Evolutionary conservation across 306 rosid genomes (phyloP).

Genomic region (Fragaria nilgerrensis): DNA sequence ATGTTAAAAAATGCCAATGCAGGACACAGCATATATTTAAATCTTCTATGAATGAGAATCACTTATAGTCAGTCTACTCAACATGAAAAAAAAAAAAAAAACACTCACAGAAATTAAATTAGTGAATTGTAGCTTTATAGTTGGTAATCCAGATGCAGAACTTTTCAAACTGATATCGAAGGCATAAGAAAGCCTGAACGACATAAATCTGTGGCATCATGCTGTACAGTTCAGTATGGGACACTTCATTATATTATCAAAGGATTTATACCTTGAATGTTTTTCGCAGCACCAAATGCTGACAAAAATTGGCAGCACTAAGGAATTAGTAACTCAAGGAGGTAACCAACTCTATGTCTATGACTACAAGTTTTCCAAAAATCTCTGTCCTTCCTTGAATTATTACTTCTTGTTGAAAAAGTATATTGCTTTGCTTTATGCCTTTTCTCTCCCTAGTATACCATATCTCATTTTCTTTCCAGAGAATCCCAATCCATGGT

Average conservation of each 20-base stretch:
- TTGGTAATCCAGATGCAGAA: not conserved
- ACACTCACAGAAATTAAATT: slow-evolving; percentile 15
- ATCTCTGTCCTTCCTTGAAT: not conserved
- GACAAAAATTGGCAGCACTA: not conserved
- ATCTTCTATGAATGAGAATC: slow-evolving; percentile 3
- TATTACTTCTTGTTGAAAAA: not conserved
- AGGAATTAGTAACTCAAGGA: not conserved
- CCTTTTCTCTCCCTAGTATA: not conserved
- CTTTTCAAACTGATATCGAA: not conserved
- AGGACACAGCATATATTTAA: slow-evolving; percentile 11
- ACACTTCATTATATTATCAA: not conserved
- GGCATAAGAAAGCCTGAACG: not conserved
- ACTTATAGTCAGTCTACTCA: not conserved
- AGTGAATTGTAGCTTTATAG: slow-evolving; percentile 5
- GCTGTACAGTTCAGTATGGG: not conserved
- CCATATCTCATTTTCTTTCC: not conserved
- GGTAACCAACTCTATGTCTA: not conserved
- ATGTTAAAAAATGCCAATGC: slow-evolving; percentile 3
- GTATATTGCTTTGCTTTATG: not conserved
- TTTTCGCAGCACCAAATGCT: not conserved
- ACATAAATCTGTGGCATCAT: slow-evolving; percentile 5
- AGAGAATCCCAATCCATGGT: not conserved
- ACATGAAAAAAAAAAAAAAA: not conserved
- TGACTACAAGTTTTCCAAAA: not conserved
- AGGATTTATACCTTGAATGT: not conserved